A percentile compares a stretch with the other conserved stretches of the same genome.
These are phyloP conservation scores for Corylus avellana DNA, from an alignment of 306 rosid species.

Conservation along the genomic window DNA sequence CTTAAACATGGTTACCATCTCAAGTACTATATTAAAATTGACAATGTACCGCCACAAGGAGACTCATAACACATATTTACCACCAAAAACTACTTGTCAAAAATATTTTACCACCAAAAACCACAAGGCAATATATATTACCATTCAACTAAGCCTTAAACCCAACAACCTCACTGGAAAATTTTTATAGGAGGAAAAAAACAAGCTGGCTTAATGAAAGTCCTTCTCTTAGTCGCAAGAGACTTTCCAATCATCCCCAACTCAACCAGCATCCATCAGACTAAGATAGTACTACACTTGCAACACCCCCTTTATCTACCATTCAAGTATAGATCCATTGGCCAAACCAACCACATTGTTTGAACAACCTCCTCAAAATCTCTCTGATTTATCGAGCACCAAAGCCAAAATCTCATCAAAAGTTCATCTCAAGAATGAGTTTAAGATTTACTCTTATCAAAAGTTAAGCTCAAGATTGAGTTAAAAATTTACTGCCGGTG, in stretches of 20 bases:
- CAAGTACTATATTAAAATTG: neutral
- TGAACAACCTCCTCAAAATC: neutral
- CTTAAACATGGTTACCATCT: neutral
- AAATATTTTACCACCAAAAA: neutral
- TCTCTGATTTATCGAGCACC: neutral
- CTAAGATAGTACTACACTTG: too few species aligned
- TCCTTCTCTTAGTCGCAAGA: neutral
- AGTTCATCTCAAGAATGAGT: neutral
- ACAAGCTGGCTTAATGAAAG: neutral
- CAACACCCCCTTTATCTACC: neutral
- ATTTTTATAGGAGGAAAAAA: neutral
- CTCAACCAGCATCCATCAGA: neutral
- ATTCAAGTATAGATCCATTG: neutral
- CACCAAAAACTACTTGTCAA: neutral
- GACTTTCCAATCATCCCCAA: neutral
- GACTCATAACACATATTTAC: neutral
- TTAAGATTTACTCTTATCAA: neutral
- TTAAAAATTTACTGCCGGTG: neutral
- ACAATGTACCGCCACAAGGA: neutral
- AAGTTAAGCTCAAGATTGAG: neutral
- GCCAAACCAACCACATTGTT: neutral
- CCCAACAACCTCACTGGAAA: neutral
- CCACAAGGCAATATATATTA: too few species aligned
- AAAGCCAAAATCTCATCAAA: neutral
- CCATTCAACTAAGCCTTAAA: neutral